Conservation (phyloP, 176 grass and related monocot genomes). For the Oryza brachyantha region DNA sequence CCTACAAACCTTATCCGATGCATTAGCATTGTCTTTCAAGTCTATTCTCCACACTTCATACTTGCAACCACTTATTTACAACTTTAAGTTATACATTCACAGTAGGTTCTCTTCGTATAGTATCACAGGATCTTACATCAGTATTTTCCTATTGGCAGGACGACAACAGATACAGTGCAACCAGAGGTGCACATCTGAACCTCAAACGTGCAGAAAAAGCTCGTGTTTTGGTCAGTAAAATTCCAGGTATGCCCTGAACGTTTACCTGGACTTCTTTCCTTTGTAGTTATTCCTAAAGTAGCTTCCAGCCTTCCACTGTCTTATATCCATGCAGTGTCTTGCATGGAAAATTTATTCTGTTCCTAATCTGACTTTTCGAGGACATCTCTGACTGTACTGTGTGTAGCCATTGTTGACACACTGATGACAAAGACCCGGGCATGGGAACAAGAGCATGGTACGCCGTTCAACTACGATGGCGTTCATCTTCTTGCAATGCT, state of each 20-base stretch:
- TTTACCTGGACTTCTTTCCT: not conserved
- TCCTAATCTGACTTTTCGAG: not conserved
- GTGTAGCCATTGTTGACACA: slow-evolving; percentile 68
- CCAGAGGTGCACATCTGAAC: slow-evolving; percentile 92
- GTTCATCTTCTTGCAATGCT: slow-evolving; percentile 82
- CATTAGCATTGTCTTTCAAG: too few species aligned
- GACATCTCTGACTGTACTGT: not conserved
- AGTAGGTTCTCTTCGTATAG: too few species aligned
- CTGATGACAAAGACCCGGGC: slow-evolving; percentile 61
- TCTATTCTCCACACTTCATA: too few species aligned
- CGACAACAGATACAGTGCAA: slow-evolving; percentile 93
- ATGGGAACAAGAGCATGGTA: slow-evolving; percentile 75
- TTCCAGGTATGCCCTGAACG: slow-evolving; percentile 60
- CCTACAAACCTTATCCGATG: too few species aligned
- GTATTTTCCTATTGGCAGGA: slow-evolving; percentile 48
- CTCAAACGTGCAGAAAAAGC: slow-evolving; percentile 95
- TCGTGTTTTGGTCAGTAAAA: slow-evolving; percentile 86
- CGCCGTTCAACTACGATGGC: slow-evolving; percentile 66
- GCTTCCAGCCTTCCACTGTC: not conserved
- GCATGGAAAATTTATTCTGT: not conserved
- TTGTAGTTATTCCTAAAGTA: not conserved
- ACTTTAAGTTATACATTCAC: too few species aligned
- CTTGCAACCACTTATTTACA: too few species aligned
- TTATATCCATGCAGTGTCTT: not conserved
- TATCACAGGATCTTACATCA: not conserved